Conservation (phyloP, 192 early-diverging fungal genomes). For the Geranomyces variabilis region DNA sequence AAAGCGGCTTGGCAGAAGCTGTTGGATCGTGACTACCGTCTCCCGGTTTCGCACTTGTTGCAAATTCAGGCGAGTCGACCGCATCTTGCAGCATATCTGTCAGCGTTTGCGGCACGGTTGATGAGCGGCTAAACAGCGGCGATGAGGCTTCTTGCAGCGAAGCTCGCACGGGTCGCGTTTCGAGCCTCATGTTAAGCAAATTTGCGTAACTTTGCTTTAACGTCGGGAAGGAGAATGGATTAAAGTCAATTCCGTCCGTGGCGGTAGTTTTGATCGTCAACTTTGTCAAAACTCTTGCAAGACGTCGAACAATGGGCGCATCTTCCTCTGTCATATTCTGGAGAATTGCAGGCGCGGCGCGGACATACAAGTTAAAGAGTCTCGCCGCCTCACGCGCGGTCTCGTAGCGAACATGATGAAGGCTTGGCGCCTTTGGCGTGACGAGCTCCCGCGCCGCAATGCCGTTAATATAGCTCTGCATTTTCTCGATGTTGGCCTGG, state of each 20-base stretch:
- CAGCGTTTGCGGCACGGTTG: not conserved
- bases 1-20: not conserved
- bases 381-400: conserved; percentile 35
- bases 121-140: not conserved
- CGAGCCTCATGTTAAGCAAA: conserved; percentile 28
- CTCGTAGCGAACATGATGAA: conserved; percentile 35
- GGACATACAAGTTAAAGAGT: conserved; percentile 29
- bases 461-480: conserved; percentile 30
- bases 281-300: conserved; percentile 26
- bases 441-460: conserved; percentile 31
- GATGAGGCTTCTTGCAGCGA: not conserved
- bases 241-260: conserved; percentile 18
- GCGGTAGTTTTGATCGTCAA: conserved; percentile 30
- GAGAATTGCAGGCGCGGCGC: conserved; percentile 26
- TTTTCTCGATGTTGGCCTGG: conserved; percentile 17
- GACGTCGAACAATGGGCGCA: conserved; percentile 22
- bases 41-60: not conserved
- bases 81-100: conserved; percentile 8
- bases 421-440: not conserved
- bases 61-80: conserved; percentile 7
- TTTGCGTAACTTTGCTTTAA: conserved; percentile 29
- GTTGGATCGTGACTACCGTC: not conserved
- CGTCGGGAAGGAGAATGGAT: conserved; percentile 33
- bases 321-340: conserved; percentile 30
- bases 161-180: not conserved